A percentile compares a stretch with the other conserved stretches of the same genome.
Conservation (phyloP, 805 yeast species). For the Saturnispora sanitii region DNA sequence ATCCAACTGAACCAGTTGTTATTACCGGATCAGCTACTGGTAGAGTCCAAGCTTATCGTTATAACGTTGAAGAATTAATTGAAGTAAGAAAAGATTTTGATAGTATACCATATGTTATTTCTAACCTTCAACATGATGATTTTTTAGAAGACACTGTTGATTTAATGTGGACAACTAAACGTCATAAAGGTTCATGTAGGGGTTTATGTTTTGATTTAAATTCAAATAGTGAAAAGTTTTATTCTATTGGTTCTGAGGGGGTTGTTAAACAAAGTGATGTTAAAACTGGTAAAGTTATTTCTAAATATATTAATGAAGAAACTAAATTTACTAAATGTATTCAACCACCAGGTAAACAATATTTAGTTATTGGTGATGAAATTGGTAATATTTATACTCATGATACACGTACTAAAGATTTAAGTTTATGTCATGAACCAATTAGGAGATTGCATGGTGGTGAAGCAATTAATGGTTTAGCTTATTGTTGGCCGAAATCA, state of each 20-base stretch:
- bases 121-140: slow-evolving; percentile 19
- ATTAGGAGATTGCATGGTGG: slow-evolving; percentile 58
- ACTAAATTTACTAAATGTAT: slow-evolving; percentile 32
- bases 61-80: slow-evolving; percentile 41
- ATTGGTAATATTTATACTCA: slow-evolving; percentile 55
- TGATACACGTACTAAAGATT: slow-evolving; percentile 42
- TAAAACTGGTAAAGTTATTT: slow-evolving; percentile 64
- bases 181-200: slow-evolving; percentile 87
- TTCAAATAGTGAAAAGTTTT: slow-evolving; percentile 43
- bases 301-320: slow-evolving; percentile 30
- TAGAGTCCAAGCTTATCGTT: slow-evolving; percentile 50
- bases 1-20: slow-evolving; percentile 59
- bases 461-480: slow-evolving; percentile 67
- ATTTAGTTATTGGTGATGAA: slow-evolving; percentile 57
- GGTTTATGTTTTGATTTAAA: slow-evolving; percentile 52
- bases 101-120: slow-evolving; percentile 23
- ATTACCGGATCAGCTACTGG: slow-evolving; percentile 79
- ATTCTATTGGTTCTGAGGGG: slow-evolving; percentile 71
- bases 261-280: slow-evolving; percentile 66
- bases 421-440: slow-evolving; percentile 32
- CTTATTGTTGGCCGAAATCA: slow-evolving; percentile 58
- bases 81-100: slow-evolving; percentile 23
- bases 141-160: slow-evolving; percentile 23
- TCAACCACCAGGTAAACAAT: slow-evolving; percentile 37
- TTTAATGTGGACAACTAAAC: slow-evolving; percentile 68